Base-by-base conservation (phyloP, 78 protist genomes). In the Monocercomonoides exilis region DNA sequence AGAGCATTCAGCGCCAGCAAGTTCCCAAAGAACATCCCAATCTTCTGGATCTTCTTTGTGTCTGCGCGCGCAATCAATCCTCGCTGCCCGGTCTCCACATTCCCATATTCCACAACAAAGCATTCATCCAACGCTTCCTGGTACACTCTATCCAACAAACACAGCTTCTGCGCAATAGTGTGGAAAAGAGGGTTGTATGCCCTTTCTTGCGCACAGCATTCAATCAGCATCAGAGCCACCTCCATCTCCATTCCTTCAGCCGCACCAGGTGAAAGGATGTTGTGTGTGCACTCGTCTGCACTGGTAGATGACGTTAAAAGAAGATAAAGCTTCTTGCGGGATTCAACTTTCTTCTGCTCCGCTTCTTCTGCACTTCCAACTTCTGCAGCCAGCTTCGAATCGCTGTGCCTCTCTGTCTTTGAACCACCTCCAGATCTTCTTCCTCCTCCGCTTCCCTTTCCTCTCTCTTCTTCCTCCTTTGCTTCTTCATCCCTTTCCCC, bases 211-310 rank as follows among this genome's bases (percentile, higher is more conserved):
- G 90, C 42, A 84, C 99, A 96, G 89, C 97, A 94, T 86, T 98
- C 98, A 41, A 97, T 81, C 33, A 98, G 38, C 99, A 97, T 97
- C 6, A 79, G 86, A 43, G 84, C 32, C 2, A 96, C n/a, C 46
- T 95, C 96, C 35, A 32, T 33, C 85, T 96, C 94, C 45, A 88
- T 92, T 3, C 89, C 95, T 29, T 46, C 82, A 43, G 2, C 84
- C 38, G 33, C 84, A 32, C 87, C 34, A 86, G 92, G 29, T 45
- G 81, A 92, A 41, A 93, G 77, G 29, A 96, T 84, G 93, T 97
- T 97, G 94, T 97, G 99, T 1, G 93, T 98, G 43, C 90, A 90
- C 81, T 97, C 99, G n/a, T 98, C 99, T 42, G 88, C 90, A 11
- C 84, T 3, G 45, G 36, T 43, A 41, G 94, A 85, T 4, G 94